A percentile compares a stretch with the other conserved stretches of the same genome.
These are phyloP conservation scores for Kregervanrija fluxuum DNA, from an alignment of 805 yeast genomes.

Conservation along the genomic window DNA sequence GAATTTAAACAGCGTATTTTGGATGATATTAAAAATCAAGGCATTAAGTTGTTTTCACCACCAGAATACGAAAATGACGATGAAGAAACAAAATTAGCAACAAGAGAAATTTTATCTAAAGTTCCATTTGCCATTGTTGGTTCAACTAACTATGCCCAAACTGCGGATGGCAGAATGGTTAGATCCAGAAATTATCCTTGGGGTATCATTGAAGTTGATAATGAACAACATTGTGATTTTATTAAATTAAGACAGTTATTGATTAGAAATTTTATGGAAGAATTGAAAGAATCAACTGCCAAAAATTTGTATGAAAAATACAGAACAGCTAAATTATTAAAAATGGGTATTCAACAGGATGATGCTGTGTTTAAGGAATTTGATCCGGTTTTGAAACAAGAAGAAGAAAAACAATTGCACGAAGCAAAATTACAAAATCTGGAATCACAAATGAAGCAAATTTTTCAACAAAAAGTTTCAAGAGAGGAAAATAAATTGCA, in stretches of 20 bases:
- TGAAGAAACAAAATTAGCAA: conserved; percentile 66
- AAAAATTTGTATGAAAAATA: conserved; percentile 78
- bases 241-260: conserved; percentile 81
- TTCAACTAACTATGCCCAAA: conserved; percentile 65
- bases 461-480: conserved; percentile 91
- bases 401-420: conserved; percentile 87
- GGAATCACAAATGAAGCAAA: conserved; percentile 94
- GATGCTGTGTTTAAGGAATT: conserved; percentile 88
- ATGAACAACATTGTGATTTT: conserved; percentile 90
- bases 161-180: conserved; percentile 67
- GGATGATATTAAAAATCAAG: conserved; percentile 69
- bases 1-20: conserved; percentile 71
- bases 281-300: conserved; percentile 79
- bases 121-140: conserved; percentile 95
- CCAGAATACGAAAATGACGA: conserved; percentile 68
- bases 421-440: conserved; percentile 89
- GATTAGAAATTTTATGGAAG: conserved; percentile 88
- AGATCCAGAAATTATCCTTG: conserved; percentile 95
- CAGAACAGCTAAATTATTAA: conserved; percentile 72
- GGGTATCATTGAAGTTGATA: conserved; percentile 95
- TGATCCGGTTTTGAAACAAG: conserved; percentile 87
- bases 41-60: conserved; percentile 72
- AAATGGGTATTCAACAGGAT: conserved; percentile 89
- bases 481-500: conserved; percentile 97
- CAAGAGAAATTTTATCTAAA: conserved; percentile 57